Percentiles rank a stretch among this genome's conserved stretches.
These are phyloP conservation scores for Rhododendron mucronatum DNA, from an alignment of 148 eudicot species.

Conservation along the genomic window DNA sequence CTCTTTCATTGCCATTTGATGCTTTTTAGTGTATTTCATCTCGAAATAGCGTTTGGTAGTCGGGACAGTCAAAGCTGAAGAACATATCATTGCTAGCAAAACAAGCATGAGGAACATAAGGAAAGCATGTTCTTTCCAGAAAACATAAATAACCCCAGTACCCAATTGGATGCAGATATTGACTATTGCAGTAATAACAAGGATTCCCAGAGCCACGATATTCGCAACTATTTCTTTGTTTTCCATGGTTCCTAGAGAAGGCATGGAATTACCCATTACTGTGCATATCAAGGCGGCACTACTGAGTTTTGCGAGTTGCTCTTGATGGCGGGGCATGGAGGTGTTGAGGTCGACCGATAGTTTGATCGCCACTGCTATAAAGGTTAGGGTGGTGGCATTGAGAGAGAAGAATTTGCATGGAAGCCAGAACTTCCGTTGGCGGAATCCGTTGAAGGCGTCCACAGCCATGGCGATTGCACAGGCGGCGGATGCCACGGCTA, in stretches of 20 bases:
- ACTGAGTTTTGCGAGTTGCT: slow-evolving; percentile 44
- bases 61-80: slow-evolving; percentile 36
- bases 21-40: slow-evolving; percentile 28
- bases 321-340: slow-evolving; percentile 43
- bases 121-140: slow-evolving; percentile 36
- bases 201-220: slow-evolving; percentile 38
- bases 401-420: slow-evolving; percentile 38
- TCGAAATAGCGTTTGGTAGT: slow-evolving; percentile 30
- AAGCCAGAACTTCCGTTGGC: slow-evolving; percentile 37
- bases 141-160: slow-evolving; percentile 44
- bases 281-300: slow-evolving; percentile 39
- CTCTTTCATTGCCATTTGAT: slow-evolving; percentile 24
- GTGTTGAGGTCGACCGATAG: slow-evolving; percentile 50
- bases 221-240: slow-evolving; percentile 34
- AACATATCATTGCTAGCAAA: slow-evolving; percentile 24
- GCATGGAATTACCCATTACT: slow-evolving; percentile 36
- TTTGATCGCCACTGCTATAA: slow-evolving; percentile 33
- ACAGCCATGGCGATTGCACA: slow-evolving; percentile 41
- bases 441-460: slow-evolving; percentile 34
- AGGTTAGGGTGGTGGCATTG: slow-evolving; percentile 44
- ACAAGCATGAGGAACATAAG: slow-evolving; percentile 35
- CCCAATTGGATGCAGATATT: slow-evolving; percentile 38
- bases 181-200: slow-evolving; percentile 37
- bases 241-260: slow-evolving; percentile 38
- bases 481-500: slow-evolving; percentile 37